phyloP scores from a whole-genome alignment of 495 filamentous ascomycete genomes.

The Pyrenula aspistea region DNA sequence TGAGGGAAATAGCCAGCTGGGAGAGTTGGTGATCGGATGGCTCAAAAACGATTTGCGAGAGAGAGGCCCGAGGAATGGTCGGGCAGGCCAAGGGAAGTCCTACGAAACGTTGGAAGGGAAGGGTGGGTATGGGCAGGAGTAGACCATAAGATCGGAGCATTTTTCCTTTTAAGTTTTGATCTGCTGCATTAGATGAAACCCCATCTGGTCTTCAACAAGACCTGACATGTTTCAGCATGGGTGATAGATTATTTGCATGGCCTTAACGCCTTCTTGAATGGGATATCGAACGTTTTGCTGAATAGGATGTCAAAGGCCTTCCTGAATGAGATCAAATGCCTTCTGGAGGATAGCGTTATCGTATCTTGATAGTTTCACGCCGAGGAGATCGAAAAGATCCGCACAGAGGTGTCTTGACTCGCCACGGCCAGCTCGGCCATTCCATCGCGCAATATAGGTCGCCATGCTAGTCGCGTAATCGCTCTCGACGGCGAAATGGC shows the following conservation, averaged over 20 bases:
- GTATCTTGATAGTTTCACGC: too few relatives aligned
- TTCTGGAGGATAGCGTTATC: too few relatives aligned
- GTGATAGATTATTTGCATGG: slow-evolving; percentile 3
- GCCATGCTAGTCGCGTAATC: slow-evolving; percentile 68
- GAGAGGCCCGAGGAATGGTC: slow-evolving; percentile 60
- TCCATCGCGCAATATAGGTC: slow-evolving; percentile 31
- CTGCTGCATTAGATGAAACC: background rate
- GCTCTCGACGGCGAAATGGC: slow-evolving; percentile 51
- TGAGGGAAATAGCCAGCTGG: slow-evolving; percentile 61
- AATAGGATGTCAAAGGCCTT: too few relatives aligned
- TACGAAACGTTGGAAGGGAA: slow-evolving; percentile 53
- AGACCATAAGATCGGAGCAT: slow-evolving; percentile 9
- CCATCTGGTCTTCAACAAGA: slow-evolving; percentile 3
- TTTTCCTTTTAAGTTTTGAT: slow-evolving; percentile 3
- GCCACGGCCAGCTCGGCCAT: slow-evolving; percentile 54
- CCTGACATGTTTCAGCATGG: background rate
- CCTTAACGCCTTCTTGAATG: slow-evolving; percentile 2
- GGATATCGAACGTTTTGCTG: too few relatives aligned
- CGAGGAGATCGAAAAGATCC: slow-evolving; percentile 51
- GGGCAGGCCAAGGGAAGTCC: slow-evolving; percentile 53
- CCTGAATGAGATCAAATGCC: too few relatives aligned
- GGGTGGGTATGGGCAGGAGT: slow-evolving; percentile 77
- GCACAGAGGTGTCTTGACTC: slow-evolving; percentile 71
- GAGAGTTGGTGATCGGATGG: slow-evolving; percentile 80
- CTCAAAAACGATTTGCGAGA: slow-evolving; percentile 70